Conservation (phyloP, 1,284 basidiomycete genomes). For the Cryptococcus sp. region DNA sequence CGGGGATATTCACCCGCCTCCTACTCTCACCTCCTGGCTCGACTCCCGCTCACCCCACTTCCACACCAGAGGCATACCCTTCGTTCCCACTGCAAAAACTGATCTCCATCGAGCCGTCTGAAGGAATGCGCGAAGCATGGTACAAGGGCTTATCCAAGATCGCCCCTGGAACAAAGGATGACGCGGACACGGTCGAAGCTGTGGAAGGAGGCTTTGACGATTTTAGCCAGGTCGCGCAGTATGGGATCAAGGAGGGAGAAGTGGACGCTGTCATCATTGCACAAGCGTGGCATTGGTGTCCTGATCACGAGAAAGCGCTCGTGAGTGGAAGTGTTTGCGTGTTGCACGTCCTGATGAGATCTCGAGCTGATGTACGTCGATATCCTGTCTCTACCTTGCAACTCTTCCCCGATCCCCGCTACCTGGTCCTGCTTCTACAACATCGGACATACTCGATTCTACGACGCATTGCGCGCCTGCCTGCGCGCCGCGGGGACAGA, state of each 20-base stretch:
- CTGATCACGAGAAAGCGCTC: slow-evolving; percentile 45
- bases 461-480: too few species aligned
- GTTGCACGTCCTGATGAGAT: too few species aligned
- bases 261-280: slow-evolving; percentile 52
- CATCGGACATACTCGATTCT: slow-evolving; percentile 25
- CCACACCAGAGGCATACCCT: slow-evolving; percentile 32
- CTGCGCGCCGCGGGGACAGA: too few species aligned
- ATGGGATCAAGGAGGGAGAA: slow-evolving; percentile 25
- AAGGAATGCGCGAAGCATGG: slow-evolving; percentile 53
- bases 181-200: slow-evolving; percentile 13
- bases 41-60: too few species aligned
- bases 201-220: slow-evolving; percentile 53
- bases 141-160: slow-evolving; percentile 26
- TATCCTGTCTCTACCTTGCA: not conserved
- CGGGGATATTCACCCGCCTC: slow-evolving; percentile 55
- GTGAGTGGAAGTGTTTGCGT: slow-evolving; percentile 29
- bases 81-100: slow-evolving; percentile 40
- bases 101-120: slow-evolving; percentile 52
- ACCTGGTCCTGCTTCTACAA: too few species aligned
- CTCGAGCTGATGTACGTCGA: not conserved
- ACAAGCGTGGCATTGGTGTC: slow-evolving; percentile 54
- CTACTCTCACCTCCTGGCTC: slow-evolving; percentile 41
- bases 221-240: slow-evolving; percentile 28
- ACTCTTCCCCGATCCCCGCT: not conserved
- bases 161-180: not conserved